A percentile compares a stretch with the other conserved stretches of the same genome.
Conservation (phyloP, 139 green algal species). For the Chlorella ohadii region DNA sequence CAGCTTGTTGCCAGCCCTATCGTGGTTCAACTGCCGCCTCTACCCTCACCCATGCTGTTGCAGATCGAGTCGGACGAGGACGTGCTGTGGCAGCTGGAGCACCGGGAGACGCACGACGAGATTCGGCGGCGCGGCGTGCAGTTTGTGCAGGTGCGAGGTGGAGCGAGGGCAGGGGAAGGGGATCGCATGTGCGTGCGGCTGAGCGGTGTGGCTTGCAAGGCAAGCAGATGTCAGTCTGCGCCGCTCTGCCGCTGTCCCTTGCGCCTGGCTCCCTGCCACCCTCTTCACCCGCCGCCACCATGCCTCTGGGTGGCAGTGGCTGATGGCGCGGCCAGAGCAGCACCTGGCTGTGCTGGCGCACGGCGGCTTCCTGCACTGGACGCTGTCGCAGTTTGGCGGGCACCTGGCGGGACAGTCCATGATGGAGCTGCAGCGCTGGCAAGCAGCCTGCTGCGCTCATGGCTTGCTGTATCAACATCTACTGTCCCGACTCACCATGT, state of each 20-base stretch:
- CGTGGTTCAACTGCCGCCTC: too few species aligned
- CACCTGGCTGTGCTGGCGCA: slow-evolving; percentile 58
- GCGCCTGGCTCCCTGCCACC: neutral
- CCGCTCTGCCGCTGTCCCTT: too few species aligned
- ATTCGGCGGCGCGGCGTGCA: slow-evolving; percentile 41
- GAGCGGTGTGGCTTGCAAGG: too few species aligned
- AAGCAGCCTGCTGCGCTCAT: neutral
- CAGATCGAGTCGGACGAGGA: slow-evolving; percentile 53
- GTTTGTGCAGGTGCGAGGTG: slow-evolving; percentile 37
- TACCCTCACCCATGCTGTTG: neutral
- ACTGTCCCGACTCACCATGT: too few species aligned
- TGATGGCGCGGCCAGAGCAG: slow-evolving; percentile 46
- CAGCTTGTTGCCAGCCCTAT: too few species aligned
- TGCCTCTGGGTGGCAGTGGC: neutral
- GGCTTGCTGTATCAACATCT: too few species aligned
- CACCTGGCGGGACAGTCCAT: slow-evolving; percentile 10
- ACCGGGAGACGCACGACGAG: slow-evolving; percentile 39
- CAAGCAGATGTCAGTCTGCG: too few species aligned
- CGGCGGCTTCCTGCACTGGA: slow-evolving; percentile 48
- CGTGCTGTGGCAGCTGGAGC: slow-evolving; percentile 37
- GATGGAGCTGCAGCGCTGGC: slow-evolving; percentile 49
- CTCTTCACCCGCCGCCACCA: too few species aligned
- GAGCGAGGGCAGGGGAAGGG: too few species aligned
- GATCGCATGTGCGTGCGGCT: too few species aligned
- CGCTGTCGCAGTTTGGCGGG: slow-evolving; percentile 37